Conservation (phyloP, 1,139 yeast species). For the Yamadazyma taylorii region DNA sequence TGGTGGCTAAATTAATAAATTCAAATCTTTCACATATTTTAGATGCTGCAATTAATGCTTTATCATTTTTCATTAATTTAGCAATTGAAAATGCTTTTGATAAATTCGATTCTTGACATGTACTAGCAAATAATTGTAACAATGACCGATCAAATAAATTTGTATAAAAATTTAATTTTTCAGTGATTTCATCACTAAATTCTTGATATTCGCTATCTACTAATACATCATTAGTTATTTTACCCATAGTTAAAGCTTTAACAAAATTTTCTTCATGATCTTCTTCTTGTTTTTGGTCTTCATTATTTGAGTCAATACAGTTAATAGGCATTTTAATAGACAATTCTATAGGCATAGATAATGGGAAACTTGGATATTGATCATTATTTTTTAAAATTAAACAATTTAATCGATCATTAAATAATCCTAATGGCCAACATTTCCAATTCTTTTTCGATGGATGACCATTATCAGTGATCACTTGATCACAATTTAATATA, state of each 20-base stretch:
- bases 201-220: conserved; percentile 41
- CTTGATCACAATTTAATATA: conserved; percentile 63
- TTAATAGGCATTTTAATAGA: conserved; percentile 65
- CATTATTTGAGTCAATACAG: conserved; percentile 19
- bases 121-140: conserved; percentile 70
- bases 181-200: conserved; percentile 41
- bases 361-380: conserved; percentile 64
- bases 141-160: conserved; percentile 69
- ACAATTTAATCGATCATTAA: conserved; percentile 67
- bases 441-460: conserved; percentile 50
- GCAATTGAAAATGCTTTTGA: conserved; percentile 72
- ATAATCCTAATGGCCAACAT: conserved; percentile 89
- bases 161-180: conserved; percentile 50
- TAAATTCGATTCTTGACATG: conserved; percentile 67
- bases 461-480: conserved; percentile 53
- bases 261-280: conserved; percentile 46
- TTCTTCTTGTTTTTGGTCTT: conserved; percentile 34
- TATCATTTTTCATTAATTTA: conserved; percentile 67
- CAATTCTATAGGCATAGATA: conserved; percentile 80
- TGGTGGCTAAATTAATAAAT: conserved; percentile 60
- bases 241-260: conserved; percentile 50
- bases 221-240: conserved; percentile 45
- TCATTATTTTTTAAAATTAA: conserved; percentile 66
- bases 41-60: conserved; percentile 80
- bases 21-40: conserved; percentile 83